Evolutionary conservation across 2,329 filamentous ascomycete species (phyloP).

Genomic region (Chlorencoelia australis): DNA sequence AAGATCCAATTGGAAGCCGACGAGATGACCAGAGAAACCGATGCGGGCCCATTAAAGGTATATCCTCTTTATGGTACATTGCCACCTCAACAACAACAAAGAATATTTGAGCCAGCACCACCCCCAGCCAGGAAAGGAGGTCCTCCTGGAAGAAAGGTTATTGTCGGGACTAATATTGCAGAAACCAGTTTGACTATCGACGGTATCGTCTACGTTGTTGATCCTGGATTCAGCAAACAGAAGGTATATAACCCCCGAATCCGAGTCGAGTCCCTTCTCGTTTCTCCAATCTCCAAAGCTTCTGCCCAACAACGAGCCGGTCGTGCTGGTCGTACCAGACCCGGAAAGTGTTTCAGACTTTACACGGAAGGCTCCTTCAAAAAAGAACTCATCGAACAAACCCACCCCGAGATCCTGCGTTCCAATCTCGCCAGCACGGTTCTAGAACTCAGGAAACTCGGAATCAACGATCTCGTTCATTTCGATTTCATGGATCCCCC

Average conservation of each 20-base stretch:
- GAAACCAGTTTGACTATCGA: conserved; percentile 97
- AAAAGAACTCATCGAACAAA: conserved; percentile 95
- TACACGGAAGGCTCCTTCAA: conserved; percentile 96
- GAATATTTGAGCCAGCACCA: conserved; percentile 87
- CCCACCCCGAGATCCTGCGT: conserved; percentile 88
- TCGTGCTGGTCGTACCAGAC: conserved; percentile 97
- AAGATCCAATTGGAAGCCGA: conserved; percentile 88
- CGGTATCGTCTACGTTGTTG: conserved; percentile 98
- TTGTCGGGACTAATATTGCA: conserved; percentile 94
- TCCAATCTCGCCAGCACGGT: conserved; percentile 95
- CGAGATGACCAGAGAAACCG: conserved; percentile 83
- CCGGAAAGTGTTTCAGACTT: conserved; percentile 94
- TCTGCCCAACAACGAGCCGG: conserved; percentile 95
- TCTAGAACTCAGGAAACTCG: conserved; percentile 92
- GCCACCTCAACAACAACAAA: conserved; percentile 85
- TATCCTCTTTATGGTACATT: conserved; percentile 93
- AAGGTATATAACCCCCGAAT: conserved; percentile 98
- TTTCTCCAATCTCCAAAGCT: conserved; percentile 95
- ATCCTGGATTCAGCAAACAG: conserved; percentile 97
- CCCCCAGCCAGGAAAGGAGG: conserved; percentile 62
- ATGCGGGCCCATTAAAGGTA: conserved; percentile 78
- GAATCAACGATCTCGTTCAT: conserved; percentile 89
- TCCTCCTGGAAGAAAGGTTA: conserved; percentile 82
- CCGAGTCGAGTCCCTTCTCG: conserved; percentile 91
- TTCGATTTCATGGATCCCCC: conserved; percentile 99